These are phyloP conservation scores for Metarhizium humberi DNA, from an alignment of 2,329 filamentous ascomycete genomes.

Conservation along the genomic window DNA sequence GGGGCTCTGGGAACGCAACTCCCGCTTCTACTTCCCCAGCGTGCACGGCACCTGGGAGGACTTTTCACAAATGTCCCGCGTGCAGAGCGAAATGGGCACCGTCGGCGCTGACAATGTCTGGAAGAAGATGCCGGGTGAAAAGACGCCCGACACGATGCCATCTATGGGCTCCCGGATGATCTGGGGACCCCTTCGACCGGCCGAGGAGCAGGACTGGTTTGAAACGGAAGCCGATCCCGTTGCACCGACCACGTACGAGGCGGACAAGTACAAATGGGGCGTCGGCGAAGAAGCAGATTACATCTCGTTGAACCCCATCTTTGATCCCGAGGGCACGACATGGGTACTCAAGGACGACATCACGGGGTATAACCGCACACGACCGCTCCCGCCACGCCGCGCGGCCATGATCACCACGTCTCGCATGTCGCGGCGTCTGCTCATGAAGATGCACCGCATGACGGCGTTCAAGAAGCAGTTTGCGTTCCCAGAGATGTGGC, in stretches of 20 bases:
- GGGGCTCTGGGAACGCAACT: slow-evolving; percentile 72
- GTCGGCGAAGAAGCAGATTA: slow-evolving; percentile 85
- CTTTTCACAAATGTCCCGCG: slow-evolving; percentile 63
- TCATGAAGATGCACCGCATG: slow-evolving; percentile 84
- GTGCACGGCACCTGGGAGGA: slow-evolving; percentile 74
- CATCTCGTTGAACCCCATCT: slow-evolving; percentile 86
- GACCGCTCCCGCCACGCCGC: slow-evolving; percentile 58
- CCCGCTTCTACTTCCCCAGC: slow-evolving; percentile 67
- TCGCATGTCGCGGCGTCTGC: slow-evolving; percentile 69
- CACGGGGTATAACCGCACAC: slow-evolving; percentile 64
- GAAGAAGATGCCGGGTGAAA: slow-evolving; percentile 37
- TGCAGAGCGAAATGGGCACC: slow-evolving; percentile 64
- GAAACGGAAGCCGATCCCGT: slow-evolving; percentile 62
- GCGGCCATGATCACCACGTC: slow-evolving; percentile 84
- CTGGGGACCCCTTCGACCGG: slow-evolving; percentile 75
- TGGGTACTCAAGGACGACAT: slow-evolving; percentile 80
- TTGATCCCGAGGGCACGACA: slow-evolving; percentile 77
- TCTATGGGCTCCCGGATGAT: slow-evolving; percentile 51
- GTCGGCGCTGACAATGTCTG: slow-evolving; percentile 59
- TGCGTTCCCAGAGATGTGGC: slow-evolving; percentile 97
- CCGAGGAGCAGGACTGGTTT: slow-evolving; percentile 60
- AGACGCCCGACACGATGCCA: slow-evolving; percentile 25
- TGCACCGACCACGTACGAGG: slow-evolving; percentile 62
- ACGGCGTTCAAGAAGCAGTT: slow-evolving; percentile 77
- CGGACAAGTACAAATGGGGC: slow-evolving; percentile 79